Base-by-base conservation (phyloP, 2,329 filamentous ascomycete genomes). In the Trichoderma simmonsii region DNA sequence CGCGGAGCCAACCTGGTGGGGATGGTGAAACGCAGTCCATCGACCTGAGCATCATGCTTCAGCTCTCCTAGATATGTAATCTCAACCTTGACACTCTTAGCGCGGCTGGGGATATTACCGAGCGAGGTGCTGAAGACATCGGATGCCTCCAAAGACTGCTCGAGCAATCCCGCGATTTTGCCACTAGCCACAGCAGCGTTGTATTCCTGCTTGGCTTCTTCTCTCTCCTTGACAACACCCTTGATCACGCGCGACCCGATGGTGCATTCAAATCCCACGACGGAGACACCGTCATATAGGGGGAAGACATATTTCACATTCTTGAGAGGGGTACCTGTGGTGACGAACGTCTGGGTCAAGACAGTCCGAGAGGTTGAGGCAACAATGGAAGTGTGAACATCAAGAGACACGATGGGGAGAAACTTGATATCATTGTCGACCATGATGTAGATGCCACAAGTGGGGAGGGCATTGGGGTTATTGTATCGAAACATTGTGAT, bases 41-140 rank as follows among this genome's bases (percentile, higher is more conserved):
- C 90, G 3, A 87, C 84, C 73, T 90, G 88, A 57, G 89, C 86
- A 77, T 93, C 91, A 75, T 93, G 90, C 81, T 92, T 92, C 69
- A 94, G 84, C 78, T 94, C 91, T 3, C 89, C 90, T 5, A 93
- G 84, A 73, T 92, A 93, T 0, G 84, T 88, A 70, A 93, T 88
- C 12, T 90, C 85, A 7, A 93, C 86, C 7, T 85, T 78, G 39
- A 93, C 81, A 39, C 83, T 85, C 18, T 59, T 11, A n/a, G 86
- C 85, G 0, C 84, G 85, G 0, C 87, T 84, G 0, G 90, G 89
- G 0, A 94, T 85, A 74, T 93, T 93, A 11, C 91, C 91, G 1
- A 94, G 81, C 0, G 86, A 89, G 0, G 90, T 91, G 4, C 85
- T 88, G 78, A 93, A 94, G 34, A 92, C 87, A 77, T 94, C 92